Evolutionary conservation across 2,329 filamentous ascomycete species (phyloP).

Genomic region (Leptographium wingfieldii): DNA sequence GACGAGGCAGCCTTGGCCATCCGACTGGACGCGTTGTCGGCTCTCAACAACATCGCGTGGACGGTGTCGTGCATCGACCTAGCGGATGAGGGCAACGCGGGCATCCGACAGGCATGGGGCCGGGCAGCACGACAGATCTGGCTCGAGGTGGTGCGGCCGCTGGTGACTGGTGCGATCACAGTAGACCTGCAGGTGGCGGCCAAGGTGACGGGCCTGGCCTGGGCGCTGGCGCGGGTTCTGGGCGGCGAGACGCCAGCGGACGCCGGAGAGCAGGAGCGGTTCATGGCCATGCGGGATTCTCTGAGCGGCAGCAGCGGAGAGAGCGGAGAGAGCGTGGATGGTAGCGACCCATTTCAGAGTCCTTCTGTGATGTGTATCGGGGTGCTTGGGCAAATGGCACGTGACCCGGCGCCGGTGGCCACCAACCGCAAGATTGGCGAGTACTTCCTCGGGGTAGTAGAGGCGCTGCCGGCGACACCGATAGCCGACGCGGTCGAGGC

Average conservation of each 20-base stretch:
- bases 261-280: slow-evolving; percentile 45
- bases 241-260: slow-evolving; percentile 34
- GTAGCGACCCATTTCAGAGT: slow-evolving; percentile 43
- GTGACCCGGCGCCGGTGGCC: slow-evolving; percentile 36
- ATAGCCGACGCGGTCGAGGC: slow-evolving; percentile 49
- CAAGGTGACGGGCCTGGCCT: slow-evolving; percentile 42
- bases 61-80: slow-evolving; percentile 51
- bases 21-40: slow-evolving; percentile 41
- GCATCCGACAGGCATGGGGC: slow-evolving; percentile 40
- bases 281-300: slow-evolving; percentile 53
- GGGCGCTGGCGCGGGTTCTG: slow-evolving; percentile 48
- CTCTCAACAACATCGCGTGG: slow-evolving; percentile 57
- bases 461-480: slow-evolving; percentile 35
- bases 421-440: slow-evolving; percentile 51
- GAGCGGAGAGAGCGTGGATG: slow-evolving; percentile 21
- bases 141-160: slow-evolving; percentile 40
- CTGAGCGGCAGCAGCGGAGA: slow-evolving; percentile 17
- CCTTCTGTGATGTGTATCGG: slow-evolving; percentile 56
- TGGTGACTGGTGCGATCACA: slow-evolving; percentile 46
- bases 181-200: background rate
- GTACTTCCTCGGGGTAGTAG: slow-evolving; percentile 45
- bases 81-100: slow-evolving; percentile 36
- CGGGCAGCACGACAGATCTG: slow-evolving; percentile 43
- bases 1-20: slow-evolving; percentile 30
- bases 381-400: slow-evolving; percentile 50